A percentile compares a stretch with the other conserved stretches of the same genome.
These are phyloP conservation scores for Brassica carinata DNA, from an alignment of 345 rosid species.

Conservation along the genomic window DNA sequence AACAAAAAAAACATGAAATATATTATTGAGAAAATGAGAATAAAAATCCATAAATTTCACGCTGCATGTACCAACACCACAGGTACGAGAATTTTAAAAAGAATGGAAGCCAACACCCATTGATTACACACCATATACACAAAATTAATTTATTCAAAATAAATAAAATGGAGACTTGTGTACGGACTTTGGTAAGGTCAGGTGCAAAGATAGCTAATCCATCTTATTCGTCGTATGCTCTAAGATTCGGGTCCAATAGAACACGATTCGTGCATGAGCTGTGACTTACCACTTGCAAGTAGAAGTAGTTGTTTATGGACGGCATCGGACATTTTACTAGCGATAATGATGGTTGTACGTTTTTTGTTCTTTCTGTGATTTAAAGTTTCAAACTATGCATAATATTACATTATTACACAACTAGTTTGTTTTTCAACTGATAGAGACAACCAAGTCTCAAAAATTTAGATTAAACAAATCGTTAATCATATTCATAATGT, in stretches of 20 bases:
- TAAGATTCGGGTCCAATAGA: not conserved
- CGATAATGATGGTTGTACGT: not conserved
- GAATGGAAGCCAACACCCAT: constrained; percentile 29
- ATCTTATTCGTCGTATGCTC: not conserved
- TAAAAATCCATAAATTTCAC: constrained; percentile 16
- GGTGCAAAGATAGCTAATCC: not conserved
- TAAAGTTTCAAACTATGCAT: not conserved
- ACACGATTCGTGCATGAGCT: not conserved
- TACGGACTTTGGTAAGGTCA: constrained; percentile 2
- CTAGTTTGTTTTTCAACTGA: not conserved
- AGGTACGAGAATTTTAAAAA: constrained; percentile 12
- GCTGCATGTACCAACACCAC: constrained; percentile 14
- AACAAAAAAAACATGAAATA: constrained; percentile 1
- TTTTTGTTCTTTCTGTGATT: not conserved
- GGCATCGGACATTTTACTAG: not conserved
- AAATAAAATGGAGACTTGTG: not conserved
- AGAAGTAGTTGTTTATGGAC: not conserved
- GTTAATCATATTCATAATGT: not conserved
- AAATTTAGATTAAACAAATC: not conserved
- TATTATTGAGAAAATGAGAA: constrained; percentile 20
- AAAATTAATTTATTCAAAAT: not conserved
- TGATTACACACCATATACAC: constrained; percentile 25
- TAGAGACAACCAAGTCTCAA: not conserved
- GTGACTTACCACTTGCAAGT: not conserved
- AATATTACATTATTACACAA: not conserved